phyloP scores from a whole-genome alignment of 176 grass and related monocot species.

The Oryza australiensis region DNA sequence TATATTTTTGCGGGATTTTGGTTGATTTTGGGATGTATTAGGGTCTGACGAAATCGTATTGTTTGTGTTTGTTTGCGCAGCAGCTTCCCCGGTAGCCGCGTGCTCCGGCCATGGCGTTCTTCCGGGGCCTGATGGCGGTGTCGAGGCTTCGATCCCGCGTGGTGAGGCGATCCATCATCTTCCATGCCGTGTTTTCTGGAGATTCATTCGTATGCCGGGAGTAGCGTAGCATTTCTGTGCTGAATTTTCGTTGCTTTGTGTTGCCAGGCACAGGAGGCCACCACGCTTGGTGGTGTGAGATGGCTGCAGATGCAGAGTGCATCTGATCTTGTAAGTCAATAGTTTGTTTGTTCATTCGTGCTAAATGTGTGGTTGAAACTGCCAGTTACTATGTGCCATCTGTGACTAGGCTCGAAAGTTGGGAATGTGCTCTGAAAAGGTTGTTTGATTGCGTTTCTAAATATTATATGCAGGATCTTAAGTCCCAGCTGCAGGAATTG shows the following conservation, averaged over 20 bases:
- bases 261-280: slow-evolving; percentile 71
- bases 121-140: slow-evolving; percentile 59
- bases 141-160: slow-evolving; percentile 69
- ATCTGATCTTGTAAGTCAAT: slow-evolving; percentile 67
- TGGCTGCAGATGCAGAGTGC: slow-evolving; percentile 94
- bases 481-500: slow-evolving; percentile 89
- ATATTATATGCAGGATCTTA: slow-evolving; percentile 88
- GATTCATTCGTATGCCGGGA: not conserved
- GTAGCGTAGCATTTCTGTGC: not conserved
- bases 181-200: not conserved
- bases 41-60: slow-evolving; percentile 5
- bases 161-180: slow-evolving; percentile 47
- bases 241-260: slow-evolving; percentile 10
- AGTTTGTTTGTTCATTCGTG: not conserved
- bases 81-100: slow-evolving; percentile 30
- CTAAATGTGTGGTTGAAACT: not conserved
- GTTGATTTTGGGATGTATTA: not conserved
- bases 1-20: not conserved
- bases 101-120: slow-evolving; percentile 66
- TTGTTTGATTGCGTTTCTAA: slow-evolving; percentile 27
- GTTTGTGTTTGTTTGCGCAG: slow-evolving; percentile 30
- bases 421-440: not conserved
- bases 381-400: not conserved
- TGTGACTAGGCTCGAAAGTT: not conserved
- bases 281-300: slow-evolving; percentile 75